phyloP scores from a whole-genome alignment of 2,329 filamentous ascomycete species.

The Botryosphaeria dothidea region DNA sequence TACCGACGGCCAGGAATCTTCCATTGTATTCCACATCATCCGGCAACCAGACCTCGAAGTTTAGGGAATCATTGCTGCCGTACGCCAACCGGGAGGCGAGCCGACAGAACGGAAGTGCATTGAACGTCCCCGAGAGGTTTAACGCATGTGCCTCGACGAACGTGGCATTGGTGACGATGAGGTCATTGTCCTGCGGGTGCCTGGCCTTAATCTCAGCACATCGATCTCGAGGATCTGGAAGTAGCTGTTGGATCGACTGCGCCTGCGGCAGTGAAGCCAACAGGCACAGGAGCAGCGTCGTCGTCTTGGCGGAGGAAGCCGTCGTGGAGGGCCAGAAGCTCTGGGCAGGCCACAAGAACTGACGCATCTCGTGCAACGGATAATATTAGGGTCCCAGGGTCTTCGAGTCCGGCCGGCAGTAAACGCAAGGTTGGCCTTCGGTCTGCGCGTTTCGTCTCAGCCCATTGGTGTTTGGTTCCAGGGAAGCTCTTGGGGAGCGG shows the following conservation, averaged over 20 bases:
- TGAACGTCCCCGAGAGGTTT: neutral
- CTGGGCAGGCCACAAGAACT: neutral
- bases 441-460: neutral
- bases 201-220: constrained; percentile 2
- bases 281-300: neutral
- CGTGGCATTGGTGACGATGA: neutral
- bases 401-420: neutral
- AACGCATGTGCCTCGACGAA: neutral
- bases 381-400: neutral
- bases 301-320: neutral
- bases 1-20: constrained; percentile 18
- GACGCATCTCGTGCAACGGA: neutral
- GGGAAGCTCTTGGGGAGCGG: neutral
- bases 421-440: neutral
- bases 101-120: constrained; percentile 13
- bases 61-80: constrained; percentile 2
- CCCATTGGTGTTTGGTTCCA: neutral
- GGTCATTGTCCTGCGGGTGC: neutral
- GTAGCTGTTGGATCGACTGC: neutral
- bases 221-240: neutral
- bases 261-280: neutral
- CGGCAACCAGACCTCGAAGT: constrained; percentile 17
- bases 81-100: constrained; percentile 4
- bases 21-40: constrained; percentile 12
- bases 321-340: neutral